Base-by-base conservation (phyloP, 176 grass and related monocot species). In the Puya raimondii region DNA sequence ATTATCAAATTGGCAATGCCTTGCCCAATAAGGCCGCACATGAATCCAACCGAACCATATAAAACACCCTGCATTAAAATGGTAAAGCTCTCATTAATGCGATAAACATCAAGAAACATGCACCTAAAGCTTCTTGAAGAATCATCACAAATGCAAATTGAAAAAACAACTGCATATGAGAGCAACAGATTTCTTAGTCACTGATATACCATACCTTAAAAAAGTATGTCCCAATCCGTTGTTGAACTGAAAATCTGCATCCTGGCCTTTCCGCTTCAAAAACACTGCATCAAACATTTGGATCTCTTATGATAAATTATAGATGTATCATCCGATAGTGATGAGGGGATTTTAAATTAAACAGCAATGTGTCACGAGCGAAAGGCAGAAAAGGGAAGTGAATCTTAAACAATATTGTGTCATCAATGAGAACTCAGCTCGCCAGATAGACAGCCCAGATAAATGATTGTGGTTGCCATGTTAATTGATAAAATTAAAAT, bases 1-100 rank as follows among this genome's bases (percentile, higher is more conserved):
- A 96, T 96, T 77, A 96, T 96, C 86, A 96, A 82, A 81, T 96
- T 96, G 22, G 92, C 92, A 78, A 96, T 92, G 23, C 92, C 92
- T 89, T 96, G 88, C 53, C 92, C 88, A 51, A 96, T 79, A 73
- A 92, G 79, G 29, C 88, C 88, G 57, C 92, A 96, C 58, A 75
- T 79, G 81, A 96, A 96, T 77, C 92, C 88, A 85, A 91, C 92
- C 3, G 79, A 51, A 63, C 83, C 88, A 69, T 96, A 96, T 81
- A 96, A 89, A 74, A 91, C 47, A 12, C 92, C 92, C 88, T 96
- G 76, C 29, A 68, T 68, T 14, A 47, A 53, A 68, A 15, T 51
- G 14, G n/a, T 42, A 16, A 61, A 57, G 16, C 56, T 22, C 7
- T 61, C 10, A 61, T 20, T 61, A n/a, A 61, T 61, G 56, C 6